phyloP scores from a whole-genome alignment of 192 early-diverging fungal genomes.

The Dimargaris cristalligena region DNA sequence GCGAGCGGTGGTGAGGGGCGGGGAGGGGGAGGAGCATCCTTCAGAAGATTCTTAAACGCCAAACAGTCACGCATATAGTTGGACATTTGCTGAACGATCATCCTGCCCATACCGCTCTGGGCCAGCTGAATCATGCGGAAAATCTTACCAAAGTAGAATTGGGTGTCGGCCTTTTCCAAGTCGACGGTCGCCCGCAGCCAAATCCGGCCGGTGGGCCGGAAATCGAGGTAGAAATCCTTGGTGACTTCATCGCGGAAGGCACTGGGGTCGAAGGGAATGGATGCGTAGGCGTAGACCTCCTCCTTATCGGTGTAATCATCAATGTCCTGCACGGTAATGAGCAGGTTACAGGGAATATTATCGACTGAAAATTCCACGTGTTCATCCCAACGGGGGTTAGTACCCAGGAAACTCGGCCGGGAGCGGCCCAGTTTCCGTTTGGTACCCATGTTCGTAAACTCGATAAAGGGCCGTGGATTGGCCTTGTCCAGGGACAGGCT shows the following conservation, averaged over 20 bases:
- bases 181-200: slow-evolving; percentile 57
- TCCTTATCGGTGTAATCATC: slow-evolving; percentile 35
- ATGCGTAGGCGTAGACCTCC: slow-evolving; percentile 42
- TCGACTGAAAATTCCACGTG: slow-evolving; percentile 46
- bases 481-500: slow-evolving; percentile 43
- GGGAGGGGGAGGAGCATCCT: too few relatives aligned
- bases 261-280: slow-evolving; percentile 35
- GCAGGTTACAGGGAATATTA: slow-evolving; percentile 25
- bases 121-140: slow-evolving; percentile 53
- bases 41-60: slow-evolving; percentile 37
- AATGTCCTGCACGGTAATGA: slow-evolving; percentile 26
- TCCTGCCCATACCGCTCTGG: slow-evolving; percentile 45
- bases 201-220: slow-evolving; percentile 48
- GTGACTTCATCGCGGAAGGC: slow-evolving; percentile 43
- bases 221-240: slow-evolving; percentile 47
- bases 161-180: slow-evolving; percentile 60
- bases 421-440: slow-evolving; percentile 28
- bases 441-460: slow-evolving; percentile 31
- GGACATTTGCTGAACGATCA: slow-evolving; percentile 56
- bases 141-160: slow-evolving; percentile 66
- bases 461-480: slow-evolving; percentile 44
- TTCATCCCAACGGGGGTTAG: slow-evolving; percentile 72
- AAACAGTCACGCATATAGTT: slow-evolving; percentile 43
- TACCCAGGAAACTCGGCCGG: slow-evolving; percentile 40
- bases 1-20: slow-evolving; percentile 19